These are phyloP conservation scores for Dacryopinax primogenitus DNA, from an alignment of 768 basidiomycete genomes.

Conservation along the genomic window DNA sequence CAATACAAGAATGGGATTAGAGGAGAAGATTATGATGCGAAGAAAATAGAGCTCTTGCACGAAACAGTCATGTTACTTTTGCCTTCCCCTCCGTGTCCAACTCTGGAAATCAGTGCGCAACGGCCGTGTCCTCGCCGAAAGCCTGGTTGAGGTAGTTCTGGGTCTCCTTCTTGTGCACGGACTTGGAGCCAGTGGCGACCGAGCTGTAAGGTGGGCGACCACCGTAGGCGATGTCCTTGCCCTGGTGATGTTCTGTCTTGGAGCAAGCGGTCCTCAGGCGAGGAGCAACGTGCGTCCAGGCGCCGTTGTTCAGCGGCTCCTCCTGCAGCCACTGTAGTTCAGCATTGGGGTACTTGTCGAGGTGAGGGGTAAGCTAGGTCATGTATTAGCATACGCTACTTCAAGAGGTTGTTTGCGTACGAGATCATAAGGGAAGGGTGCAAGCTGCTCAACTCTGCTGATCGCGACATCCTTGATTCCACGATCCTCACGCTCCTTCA, in stretches of 20 bases:
- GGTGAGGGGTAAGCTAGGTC: slow-evolving; percentile 68
- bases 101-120: neutral
- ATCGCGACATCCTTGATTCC: slow-evolving; percentile 90
- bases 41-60: neutral
- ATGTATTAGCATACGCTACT: slow-evolving; percentile 10
- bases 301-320: slow-evolving; percentile 93
- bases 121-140: slow-evolving; percentile 21
- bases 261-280: slow-evolving; percentile 87
- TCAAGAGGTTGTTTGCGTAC: slow-evolving; percentile 33
- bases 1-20: slow-evolving; percentile 7
- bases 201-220: slow-evolving; percentile 87
- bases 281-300: slow-evolving; percentile 92
- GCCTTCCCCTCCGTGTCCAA: neutral
- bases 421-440: slow-evolving; percentile 93
- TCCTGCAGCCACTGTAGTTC: slow-evolving; percentile 76
- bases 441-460: slow-evolving; percentile 86
- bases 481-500: slow-evolving; percentile 80
- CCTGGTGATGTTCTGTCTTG: slow-evolving; percentile 78
- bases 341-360: slow-evolving; percentile 95
- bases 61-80: slow-evolving; percentile 7
- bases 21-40: neutral
- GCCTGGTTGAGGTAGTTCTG: slow-evolving; percentile 46
- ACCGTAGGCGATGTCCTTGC: slow-evolving; percentile 83
- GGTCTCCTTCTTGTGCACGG: slow-evolving; percentile 83
- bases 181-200: slow-evolving; percentile 83